These are phyloP conservation scores for Anastatica hierochuntica DNA, from an alignment of 345 rosid species.

Conservation along the genomic window DNA sequence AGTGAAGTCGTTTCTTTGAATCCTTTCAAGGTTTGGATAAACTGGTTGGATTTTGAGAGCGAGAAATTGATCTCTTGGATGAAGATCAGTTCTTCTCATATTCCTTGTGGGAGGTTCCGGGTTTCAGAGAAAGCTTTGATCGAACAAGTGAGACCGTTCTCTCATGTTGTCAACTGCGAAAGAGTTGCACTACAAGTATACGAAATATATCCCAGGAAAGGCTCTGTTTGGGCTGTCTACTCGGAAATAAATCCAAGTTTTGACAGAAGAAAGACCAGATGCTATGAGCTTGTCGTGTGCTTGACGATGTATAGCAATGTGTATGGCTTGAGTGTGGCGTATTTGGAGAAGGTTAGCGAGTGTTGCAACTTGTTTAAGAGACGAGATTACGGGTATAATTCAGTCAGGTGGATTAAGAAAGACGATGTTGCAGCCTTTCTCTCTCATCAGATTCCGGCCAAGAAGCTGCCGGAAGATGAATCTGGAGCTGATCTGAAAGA, in stretches of 20 bases:
- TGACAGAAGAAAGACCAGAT: slow-evolving; percentile 29
- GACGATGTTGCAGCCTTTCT: slow-evolving; percentile 36
- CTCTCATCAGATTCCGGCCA: slow-evolving; percentile 89
- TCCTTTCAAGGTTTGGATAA: slow-evolving; percentile 65
- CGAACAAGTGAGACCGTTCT: slow-evolving; percentile 46
- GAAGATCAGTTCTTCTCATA: slow-evolving; percentile 32
- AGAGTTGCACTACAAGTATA: slow-evolving; percentile 69
- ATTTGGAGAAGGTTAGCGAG: slow-evolving; percentile 72
- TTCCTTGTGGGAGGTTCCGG: slow-evolving; percentile 63
- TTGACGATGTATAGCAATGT: slow-evolving; percentile 58
- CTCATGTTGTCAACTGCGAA: slow-evolving; percentile 63
- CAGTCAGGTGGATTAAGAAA: slow-evolving; percentile 53
- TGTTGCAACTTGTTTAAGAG: slow-evolving; percentile 55
- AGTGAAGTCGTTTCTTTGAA: slow-evolving; percentile 56
- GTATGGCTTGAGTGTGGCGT: slow-evolving; percentile 66
- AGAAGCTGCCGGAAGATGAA: slow-evolving; percentile 44
- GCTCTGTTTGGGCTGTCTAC: slow-evolving; percentile 76
- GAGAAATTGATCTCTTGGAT: slow-evolving; percentile 38
- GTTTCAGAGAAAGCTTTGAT: slow-evolving; percentile 34
- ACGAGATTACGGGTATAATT: slow-evolving; percentile 53
- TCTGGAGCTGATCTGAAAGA: slow-evolving; percentile 37
- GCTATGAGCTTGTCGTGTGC: slow-evolving; percentile 45
- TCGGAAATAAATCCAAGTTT: slow-evolving; percentile 25
- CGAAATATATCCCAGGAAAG: slow-evolving; percentile 74
- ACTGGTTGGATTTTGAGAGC: slow-evolving; percentile 54